Conservation (phyloP, 306 rosid genomes). For the Vigna reflexopilosa region DNA sequence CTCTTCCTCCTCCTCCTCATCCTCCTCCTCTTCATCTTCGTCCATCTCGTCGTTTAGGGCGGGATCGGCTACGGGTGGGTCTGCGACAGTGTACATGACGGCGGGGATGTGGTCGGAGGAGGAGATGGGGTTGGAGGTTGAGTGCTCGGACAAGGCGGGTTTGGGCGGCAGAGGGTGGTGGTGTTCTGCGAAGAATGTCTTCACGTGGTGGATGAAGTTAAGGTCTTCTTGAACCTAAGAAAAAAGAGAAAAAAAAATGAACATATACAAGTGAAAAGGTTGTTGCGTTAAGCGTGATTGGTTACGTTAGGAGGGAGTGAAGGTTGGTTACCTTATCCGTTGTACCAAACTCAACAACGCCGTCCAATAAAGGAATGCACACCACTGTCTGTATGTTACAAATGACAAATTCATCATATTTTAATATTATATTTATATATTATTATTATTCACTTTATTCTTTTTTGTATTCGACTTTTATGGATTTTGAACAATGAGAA, state of each 20-base stretch:
- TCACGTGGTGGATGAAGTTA: constrained; percentile 71
- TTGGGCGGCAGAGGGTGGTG: constrained; percentile 63
- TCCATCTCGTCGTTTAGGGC: constrained; percentile 48
- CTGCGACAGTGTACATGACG: constrained; percentile 45
- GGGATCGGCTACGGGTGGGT: constrained; percentile 40
- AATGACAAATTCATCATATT: background rate
- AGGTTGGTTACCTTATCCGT: constrained; percentile 62
- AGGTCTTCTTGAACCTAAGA: constrained; percentile 76
- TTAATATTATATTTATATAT: background rate
- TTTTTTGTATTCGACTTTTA: background rate
- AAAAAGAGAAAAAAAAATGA: background rate
- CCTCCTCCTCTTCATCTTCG: constrained; percentile 49
- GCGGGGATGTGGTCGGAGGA: constrained; percentile 63
- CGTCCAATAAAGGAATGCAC: constrained; percentile 88
- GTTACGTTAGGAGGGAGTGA: background rate
- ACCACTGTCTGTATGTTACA: constrained; percentile 73
- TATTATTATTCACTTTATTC: background rate
- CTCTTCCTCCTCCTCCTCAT: constrained; percentile 46
- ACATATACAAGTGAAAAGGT: background rate
- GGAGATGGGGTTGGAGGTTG: constrained; percentile 84
- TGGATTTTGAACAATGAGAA: background rate
- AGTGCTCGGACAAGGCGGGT: constrained; percentile 86
- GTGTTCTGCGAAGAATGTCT: constrained; percentile 66
- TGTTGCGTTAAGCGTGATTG: background rate
- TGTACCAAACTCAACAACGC: constrained; percentile 93